phyloP scores from a whole-genome alignment of 169 alveolate species.

The Cryptosporidium xiaoi region DNA sequence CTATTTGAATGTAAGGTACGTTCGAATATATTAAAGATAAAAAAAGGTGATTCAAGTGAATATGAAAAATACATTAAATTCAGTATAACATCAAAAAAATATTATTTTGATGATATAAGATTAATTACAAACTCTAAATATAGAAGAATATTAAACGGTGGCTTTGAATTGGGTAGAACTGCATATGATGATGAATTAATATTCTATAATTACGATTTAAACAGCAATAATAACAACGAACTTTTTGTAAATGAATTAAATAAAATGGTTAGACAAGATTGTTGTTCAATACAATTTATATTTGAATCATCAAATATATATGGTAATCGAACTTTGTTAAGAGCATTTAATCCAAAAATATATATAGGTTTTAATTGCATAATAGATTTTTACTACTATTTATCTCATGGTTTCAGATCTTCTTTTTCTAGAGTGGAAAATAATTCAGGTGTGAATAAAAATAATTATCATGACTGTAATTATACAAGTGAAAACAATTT shows the following conservation, averaged over 20 bases:
- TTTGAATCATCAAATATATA: constrained; percentile 33
- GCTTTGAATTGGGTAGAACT: constrained; percentile 20
- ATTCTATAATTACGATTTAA: not conserved
- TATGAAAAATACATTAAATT: constrained; percentile 14
- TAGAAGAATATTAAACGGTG: constrained; percentile 49
- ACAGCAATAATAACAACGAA: not conserved
- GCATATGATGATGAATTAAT: constrained; percentile 12
- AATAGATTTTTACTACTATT: constrained; percentile 61
- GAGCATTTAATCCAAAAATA: constrained; percentile 50
- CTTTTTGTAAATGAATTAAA: not conserved
- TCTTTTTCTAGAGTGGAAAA: constrained; percentile 37
- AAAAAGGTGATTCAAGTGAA: not conserved
- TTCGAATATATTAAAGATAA: not conserved
- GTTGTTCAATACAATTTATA: constrained; percentile 45
- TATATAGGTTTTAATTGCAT: constrained; percentile 62
- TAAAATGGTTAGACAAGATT: not conserved
- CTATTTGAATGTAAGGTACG: constrained; percentile 36
- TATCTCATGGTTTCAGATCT: constrained; percentile 71
- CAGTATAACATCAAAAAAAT: constrained; percentile 35
- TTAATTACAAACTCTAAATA: constrained; percentile 36
- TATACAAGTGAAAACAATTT: constrained; percentile 8
- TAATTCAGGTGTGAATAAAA: not conserved
- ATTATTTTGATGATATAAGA: constrained; percentile 65
- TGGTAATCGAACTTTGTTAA: constrained; percentile 23
- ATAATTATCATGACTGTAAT: not conserved